phyloP scores from a whole-genome alignment of 331 rosid genomes.

The Acacia pycnantha region DNA sequence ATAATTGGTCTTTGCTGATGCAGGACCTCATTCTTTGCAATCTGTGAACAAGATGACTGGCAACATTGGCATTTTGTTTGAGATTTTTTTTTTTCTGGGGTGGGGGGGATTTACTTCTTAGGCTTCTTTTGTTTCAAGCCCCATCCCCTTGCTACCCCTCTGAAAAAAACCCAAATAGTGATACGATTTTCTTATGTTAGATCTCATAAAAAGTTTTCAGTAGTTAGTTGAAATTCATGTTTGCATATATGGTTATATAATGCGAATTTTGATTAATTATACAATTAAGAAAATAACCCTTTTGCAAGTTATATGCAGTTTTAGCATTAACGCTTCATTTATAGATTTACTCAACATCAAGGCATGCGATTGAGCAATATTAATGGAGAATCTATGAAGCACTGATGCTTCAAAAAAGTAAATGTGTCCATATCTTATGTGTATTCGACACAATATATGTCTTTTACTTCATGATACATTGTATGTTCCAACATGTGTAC shows the following conservation, averaged over 20 bases:
- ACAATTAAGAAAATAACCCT: no score
- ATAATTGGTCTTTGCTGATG: not conserved
- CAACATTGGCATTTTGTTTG: not conserved
- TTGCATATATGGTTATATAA: not conserved
- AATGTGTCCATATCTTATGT: no score
- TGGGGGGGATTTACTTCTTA: not conserved
- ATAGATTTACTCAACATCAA: no score
- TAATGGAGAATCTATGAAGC: no score
- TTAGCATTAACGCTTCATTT: no score
- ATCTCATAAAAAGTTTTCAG: not conserved
- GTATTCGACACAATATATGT: no score
- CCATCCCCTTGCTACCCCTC: no score
- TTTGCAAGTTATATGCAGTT: no score
- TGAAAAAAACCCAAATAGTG: not conserved
- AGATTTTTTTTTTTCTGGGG: not conserved
- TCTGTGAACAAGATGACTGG: not conserved
- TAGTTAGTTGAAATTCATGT: not conserved
- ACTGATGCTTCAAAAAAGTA: not conserved
- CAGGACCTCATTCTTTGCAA: constrained; percentile 3
- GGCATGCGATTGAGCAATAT: no score
- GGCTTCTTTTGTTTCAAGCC: not conserved
- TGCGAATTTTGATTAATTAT: not conserved
- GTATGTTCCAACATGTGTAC: no score
- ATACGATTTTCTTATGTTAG: not conserved
- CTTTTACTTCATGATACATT: no score